Percentiles rank a stretch among this genome's conserved stretches.
Evolutionary conservation across 805 yeast genomes (phyloP).

Genomic region (Grigorovia yakushimaensis): DNA sequence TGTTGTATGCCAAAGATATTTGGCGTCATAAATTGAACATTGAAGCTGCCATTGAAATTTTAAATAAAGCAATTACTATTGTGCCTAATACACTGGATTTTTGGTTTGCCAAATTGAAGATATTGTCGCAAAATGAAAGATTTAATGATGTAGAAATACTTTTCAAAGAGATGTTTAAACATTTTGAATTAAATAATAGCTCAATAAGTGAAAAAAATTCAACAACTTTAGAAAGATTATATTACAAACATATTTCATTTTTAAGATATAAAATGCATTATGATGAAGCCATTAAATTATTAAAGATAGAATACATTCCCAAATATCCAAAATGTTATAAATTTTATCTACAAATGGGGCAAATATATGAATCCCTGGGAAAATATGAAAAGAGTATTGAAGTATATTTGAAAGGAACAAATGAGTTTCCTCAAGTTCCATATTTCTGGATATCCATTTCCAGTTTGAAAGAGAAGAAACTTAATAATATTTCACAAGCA

Average conservation of each 20-base stretch:
- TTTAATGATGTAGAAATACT: constrained; percentile 29
- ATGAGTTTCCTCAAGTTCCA: constrained; percentile 34
- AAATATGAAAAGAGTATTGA: constrained; percentile 37
- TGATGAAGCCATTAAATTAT: constrained; percentile 32
- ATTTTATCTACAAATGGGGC: constrained; percentile 55
- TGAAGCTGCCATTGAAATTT: constrained; percentile 42
- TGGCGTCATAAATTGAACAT: constrained; percentile 43
- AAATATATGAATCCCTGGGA: constrained; percentile 33
- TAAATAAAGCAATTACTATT: constrained; percentile 37
- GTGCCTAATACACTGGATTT: constrained; percentile 43
- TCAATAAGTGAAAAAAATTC: neutral
- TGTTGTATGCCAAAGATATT: constrained; percentile 66
- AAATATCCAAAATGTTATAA: constrained; percentile 42
- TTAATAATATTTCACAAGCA: constrained; percentile 43
- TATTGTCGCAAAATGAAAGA: constrained; percentile 40
- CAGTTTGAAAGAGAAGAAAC: constrained; percentile 33
- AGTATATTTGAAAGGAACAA: constrained; percentile 39
- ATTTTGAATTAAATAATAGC: constrained; percentile 29
- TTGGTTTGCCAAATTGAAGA: constrained; percentile 64
- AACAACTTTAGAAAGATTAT: constrained; percentile 34
- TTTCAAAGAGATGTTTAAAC: constrained; percentile 26
- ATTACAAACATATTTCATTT: constrained; percentile 51
- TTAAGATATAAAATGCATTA: constrained; percentile 33
- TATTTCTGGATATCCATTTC: constrained; percentile 50
- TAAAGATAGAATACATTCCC: constrained; percentile 36